Percentiles rank a stretch among this genome's conserved stretches.
These are phyloP conservation scores for Fusarium duplospermum DNA, from an alignment of 2,329 filamentous ascomycete genomes.

Conservation along the genomic window DNA sequence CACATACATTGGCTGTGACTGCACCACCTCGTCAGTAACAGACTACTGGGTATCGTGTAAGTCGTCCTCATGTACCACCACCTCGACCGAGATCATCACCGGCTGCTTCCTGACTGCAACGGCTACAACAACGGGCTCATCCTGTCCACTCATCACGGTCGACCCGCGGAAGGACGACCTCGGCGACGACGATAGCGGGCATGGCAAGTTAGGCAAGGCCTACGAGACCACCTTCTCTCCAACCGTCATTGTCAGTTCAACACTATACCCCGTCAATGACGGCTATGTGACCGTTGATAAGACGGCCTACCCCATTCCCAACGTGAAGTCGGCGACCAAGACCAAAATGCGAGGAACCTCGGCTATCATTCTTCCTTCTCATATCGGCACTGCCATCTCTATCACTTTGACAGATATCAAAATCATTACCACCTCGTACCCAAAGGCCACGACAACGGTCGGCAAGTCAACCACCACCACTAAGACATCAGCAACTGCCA, in stretches of 20 bases:
- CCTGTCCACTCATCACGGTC: not conserved
- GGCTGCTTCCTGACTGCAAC: constrained; percentile 17
- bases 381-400: not conserved
- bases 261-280: not conserved
- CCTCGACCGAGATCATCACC: constrained; percentile 8
- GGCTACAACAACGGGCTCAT: constrained; percentile 3
- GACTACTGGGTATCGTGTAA: constrained; percentile 26
- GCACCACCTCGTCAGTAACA: constrained; percentile 13
- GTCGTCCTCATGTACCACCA: constrained; percentile 8
- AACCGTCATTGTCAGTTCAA: not conserved
- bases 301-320: constrained; percentile 1
- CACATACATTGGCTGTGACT: constrained; percentile 22
- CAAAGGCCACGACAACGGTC: not conserved
- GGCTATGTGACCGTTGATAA: constrained; percentile 16
- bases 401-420: constrained; percentile 1
- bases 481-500: not conserved
- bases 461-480: not conserved
- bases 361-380: not conserved
- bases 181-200: not conserved
- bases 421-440: not conserved
- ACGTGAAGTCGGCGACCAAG: not conserved
- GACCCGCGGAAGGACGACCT: not conserved
- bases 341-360: constrained; percentile 1
- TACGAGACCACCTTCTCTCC: constrained; percentile 11
- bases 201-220: not conserved